Percentiles rank a stretch among this genome's conserved stretches.
phyloP scores from a whole-genome alignment of 2,329 filamentous ascomycete species.

The Teratosphaeria pseudoeucalypti region DNA sequence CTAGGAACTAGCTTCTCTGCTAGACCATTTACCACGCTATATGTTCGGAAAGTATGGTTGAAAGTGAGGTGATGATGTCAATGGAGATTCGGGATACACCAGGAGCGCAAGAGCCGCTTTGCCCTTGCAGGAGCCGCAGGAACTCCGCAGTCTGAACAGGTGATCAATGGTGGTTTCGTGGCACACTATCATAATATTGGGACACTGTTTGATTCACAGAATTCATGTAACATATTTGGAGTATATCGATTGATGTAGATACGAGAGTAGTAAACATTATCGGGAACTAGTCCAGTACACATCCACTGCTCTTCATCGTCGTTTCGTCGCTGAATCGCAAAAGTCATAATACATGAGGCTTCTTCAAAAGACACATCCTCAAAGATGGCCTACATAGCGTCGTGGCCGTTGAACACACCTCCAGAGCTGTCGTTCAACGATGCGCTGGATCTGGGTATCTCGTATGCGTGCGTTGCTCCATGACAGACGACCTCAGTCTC shows the following conservation, averaged over 20 bases:
- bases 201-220: too few relatives aligned
- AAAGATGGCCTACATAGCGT: not conserved
- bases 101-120: not conserved
- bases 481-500: not conserved
- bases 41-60: not conserved
- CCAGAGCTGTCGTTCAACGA: not conserved
- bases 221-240: not conserved
- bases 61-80: not conserved
- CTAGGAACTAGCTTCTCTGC: not conserved
- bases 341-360: not conserved
- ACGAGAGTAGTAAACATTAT: not conserved
- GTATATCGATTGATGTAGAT: not conserved
- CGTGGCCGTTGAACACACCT: constrained; percentile 1
- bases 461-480: not conserved
- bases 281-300: not conserved
- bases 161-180: too few relatives aligned
- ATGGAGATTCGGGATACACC: not conserved
- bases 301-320: not conserved
- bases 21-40: not conserved
- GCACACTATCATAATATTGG: too few relatives aligned
- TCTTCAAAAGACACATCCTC: not conserved
- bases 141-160: too few relatives aligned
- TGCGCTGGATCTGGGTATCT: not conserved
- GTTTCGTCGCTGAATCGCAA: constrained; percentile 2
- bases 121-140: not conserved